A percentile compares a stretch with the other conserved stretches of the same genome.
phyloP scores from a whole-genome alignment of 164 flowering plant species.

The Nymphaea thermarum region DNA sequence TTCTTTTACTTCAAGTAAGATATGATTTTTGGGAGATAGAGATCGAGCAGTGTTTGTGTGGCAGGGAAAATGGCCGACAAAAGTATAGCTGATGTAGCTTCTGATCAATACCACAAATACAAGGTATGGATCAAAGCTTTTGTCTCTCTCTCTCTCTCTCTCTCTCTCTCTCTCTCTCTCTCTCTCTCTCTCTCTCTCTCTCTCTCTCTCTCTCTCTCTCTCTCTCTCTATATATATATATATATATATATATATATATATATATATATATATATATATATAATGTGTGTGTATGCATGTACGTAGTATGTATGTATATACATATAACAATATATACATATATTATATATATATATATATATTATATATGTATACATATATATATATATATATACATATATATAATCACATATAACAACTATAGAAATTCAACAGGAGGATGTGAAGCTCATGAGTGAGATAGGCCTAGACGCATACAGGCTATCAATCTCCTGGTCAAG shows the following conservation, averaged over 20 bases:
- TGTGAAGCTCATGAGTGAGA: constrained; percentile 13
- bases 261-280: too few relatives aligned
- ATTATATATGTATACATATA: too few relatives aligned
- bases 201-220: too few relatives aligned
- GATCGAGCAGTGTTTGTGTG: background rate
- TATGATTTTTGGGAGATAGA: background rate
- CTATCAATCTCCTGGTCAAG: constrained; percentile 16
- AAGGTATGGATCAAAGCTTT: constrained; percentile 2
- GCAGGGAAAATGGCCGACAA: constrained; percentile 5
- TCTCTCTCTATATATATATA: too few relatives aligned
- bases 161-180: background rate
- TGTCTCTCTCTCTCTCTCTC: background rate
- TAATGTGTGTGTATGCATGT: too few relatives aligned
- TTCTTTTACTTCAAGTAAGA: background rate
- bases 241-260: too few relatives aligned
- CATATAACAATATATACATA: too few relatives aligned
- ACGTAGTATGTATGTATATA: too few relatives aligned
- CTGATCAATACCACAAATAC: constrained; percentile 11
- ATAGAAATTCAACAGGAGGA: constrained; percentile 7
- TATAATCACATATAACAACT: background rate
- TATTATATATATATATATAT: too few relatives aligned
- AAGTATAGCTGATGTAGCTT: constrained; percentile 6
- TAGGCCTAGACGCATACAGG: constrained; percentile 12
- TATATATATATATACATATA: too few relatives aligned
- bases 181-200: background rate